Base-by-base conservation (phyloP, 2,329 filamentous ascomycete species). In the Dactylella cylindrospora region DNA sequence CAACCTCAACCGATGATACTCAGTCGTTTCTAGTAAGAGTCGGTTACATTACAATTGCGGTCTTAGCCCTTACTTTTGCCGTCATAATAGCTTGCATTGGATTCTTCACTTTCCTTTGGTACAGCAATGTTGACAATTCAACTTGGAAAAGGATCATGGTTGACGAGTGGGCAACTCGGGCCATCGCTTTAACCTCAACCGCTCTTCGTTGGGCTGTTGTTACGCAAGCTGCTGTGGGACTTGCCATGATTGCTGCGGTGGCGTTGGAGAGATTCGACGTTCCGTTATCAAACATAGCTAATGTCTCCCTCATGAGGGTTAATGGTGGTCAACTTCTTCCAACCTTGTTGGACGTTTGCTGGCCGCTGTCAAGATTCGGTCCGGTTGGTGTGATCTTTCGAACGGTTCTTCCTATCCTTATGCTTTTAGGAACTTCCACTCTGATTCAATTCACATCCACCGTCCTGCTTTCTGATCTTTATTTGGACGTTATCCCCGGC, bases 401-500 rank as follows among this genome's bases (percentile, higher is more conserved):
- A 28, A 38, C 49, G 19, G 49, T 53, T 3, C 19, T 53, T 15
- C 49, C 49, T n/a, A 53, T 53, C 9, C 15, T 53, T 8, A 2
- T 38, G 10, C 31, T 53, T 12, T 13, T 45, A 13, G 23, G 15
- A 3, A 53, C 49, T 13, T 15, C 29, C 15, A 53, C 49, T 3
- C 8, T 53, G 6, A 43, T 53, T 10, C 49, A 53, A 45, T 53
- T 45, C 12, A 32, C 49, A 5, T 53, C 49, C 4, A 53, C 49
- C 5, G 31, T 33, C 1, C 33, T 53, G 8, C 49, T 53, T 6
- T 53, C 49, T 0, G 39, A 53, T 15, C 31, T 44, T 2, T 9
- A 5, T 5, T 22, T n/a, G 23, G 49, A 53, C 22, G 22, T 22
- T 7, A 38, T 45, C 26, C 38, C 49, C n/a, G 49, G 39, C 5